These are phyloP conservation scores for Hypoxylon sp. DNA, from an alignment of 2,329 filamentous ascomycete species.

Conservation along the genomic window DNA sequence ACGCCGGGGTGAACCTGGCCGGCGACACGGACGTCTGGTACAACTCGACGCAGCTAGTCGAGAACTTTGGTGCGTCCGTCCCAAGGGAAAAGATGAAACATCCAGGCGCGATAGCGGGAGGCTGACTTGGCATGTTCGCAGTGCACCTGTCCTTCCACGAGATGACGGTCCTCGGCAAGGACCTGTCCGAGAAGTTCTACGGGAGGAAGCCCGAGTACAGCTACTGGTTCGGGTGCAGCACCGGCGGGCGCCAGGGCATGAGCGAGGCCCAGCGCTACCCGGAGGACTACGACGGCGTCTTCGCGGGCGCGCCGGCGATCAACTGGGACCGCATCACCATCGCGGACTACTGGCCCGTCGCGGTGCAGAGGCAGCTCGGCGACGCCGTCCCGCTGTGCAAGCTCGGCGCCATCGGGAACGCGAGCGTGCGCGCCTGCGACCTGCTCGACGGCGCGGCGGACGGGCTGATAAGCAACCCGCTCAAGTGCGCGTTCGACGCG, in stretches of 20 bases:
- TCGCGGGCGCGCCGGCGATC: conserved; percentile 57
- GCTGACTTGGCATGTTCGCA: background rate
- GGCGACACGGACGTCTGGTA: conserved; percentile 40
- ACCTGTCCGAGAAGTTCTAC: conserved; percentile 62
- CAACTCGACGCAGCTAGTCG: conserved; percentile 42
- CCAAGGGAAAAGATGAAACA: background rate
- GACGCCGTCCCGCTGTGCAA: background rate
- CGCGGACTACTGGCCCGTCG: conserved; percentile 55
- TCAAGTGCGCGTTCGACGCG: conserved; percentile 57
- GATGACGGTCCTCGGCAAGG: conserved; percentile 62
- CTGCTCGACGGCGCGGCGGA: conserved; percentile 61
- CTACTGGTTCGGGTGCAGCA: conserved; percentile 68
- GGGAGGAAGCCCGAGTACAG: conserved; percentile 57
- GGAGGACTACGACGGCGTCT: conserved; percentile 66
- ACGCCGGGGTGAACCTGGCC: conserved; percentile 36
- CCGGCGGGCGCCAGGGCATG: conserved; percentile 67
- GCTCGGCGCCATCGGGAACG: conserved; percentile 42
- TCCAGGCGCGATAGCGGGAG: background rate
- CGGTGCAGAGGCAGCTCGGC: conserved; percentile 19
- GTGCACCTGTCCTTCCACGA: conserved; percentile 56
- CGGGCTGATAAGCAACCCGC: conserved; percentile 60
- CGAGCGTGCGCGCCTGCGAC: conserved; percentile 62
- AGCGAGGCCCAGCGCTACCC: conserved; percentile 64
- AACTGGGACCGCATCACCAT: conserved; percentile 39
- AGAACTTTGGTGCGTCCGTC: conserved; percentile 50